A percentile compares a stretch with the other conserved stretches of the same genome.
These are phyloP conservation scores for Oryza nivara DNA, from an alignment of 176 grass and related monocot genomes.

Conservation along the genomic window DNA sequence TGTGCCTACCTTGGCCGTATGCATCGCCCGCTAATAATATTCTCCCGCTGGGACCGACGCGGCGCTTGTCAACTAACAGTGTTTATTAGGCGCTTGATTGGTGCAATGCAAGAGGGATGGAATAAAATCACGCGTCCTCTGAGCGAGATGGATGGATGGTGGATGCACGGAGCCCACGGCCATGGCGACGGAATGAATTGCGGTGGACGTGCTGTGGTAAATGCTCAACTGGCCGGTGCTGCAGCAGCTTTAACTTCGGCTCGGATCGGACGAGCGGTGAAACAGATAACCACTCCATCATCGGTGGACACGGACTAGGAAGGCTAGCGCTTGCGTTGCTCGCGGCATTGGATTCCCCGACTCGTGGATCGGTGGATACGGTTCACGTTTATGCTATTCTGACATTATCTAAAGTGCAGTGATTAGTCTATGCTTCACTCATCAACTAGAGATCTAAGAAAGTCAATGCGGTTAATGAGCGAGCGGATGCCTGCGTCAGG, in stretches of 20 bases:
- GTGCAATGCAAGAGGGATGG: not conserved
- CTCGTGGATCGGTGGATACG: not conserved
- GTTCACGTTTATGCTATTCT: not conserved
- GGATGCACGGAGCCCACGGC: not conserved
- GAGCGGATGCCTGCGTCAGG: not conserved
- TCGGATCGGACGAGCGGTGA: not conserved
- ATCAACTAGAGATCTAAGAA: not conserved
- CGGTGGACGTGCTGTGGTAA: not conserved
- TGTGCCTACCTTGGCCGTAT: not conserved
- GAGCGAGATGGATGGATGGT: not conserved
- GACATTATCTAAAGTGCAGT: not conserved
- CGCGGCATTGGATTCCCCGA: slow-evolving; percentile 7
- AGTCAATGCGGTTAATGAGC: not conserved
- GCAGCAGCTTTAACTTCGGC: not conserved
- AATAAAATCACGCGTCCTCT: not conserved
- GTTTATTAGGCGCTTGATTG: not conserved
- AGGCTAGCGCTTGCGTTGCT: not conserved
- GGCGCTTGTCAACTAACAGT: not conserved
- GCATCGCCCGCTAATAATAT: not conserved
- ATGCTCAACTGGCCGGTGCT: not conserved
- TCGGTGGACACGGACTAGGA: not conserved
- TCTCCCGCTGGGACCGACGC: not conserved
- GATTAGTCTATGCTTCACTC: not conserved
- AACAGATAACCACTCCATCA: not conserved
- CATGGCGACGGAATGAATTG: not conserved